Conservation (phyloP, 2,329 filamentous ascomycete genomes). For the Arthrinium phaeospermum region DNA sequence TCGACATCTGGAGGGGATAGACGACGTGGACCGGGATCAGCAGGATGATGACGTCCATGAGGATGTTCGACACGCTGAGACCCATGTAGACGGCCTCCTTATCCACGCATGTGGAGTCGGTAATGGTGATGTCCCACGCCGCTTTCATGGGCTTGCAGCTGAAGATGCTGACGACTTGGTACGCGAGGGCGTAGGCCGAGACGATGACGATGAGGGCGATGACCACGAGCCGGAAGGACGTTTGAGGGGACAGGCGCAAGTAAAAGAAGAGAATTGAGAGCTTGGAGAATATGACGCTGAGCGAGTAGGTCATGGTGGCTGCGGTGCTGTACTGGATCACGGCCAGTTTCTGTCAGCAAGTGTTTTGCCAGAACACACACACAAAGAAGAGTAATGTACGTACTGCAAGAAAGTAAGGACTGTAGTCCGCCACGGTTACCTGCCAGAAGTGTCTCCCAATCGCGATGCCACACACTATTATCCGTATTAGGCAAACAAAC, state of each 20-base stretch:
- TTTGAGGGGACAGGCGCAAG: constrained; percentile 1
- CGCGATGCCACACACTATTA: constrained; percentile 9
- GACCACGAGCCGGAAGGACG: neutral
- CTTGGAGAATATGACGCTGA: constrained; percentile 15
- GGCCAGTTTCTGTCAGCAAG: neutral
- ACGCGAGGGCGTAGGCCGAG: neutral
- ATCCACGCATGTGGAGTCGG: neutral
- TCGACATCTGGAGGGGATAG: constrained; percentile 9
- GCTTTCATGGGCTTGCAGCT: constrained; percentile 5
- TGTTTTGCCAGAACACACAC: neutral
- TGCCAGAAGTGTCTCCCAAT: constrained; percentile 19
- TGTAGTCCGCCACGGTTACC: constrained; percentile 16
- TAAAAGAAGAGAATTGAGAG: constrained; percentile 16
- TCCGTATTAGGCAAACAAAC: neutral
- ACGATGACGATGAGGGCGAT: neutral
- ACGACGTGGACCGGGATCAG: constrained; percentile 3
- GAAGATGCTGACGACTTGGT: constrained; percentile 17
- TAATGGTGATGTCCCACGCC: constrained; percentile 11
- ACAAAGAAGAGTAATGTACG: no score
- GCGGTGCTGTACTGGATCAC: neutral
- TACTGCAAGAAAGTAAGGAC: neutral
- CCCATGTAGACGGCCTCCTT: constrained; percentile 11
- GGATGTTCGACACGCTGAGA: constrained; percentile 9
- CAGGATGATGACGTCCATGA: constrained; percentile 11
- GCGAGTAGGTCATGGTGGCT: neutral